Percentiles rank a stretch among this genome's conserved stretches.
Conservation (phyloP, 345 rosid genomes). For the Bruguiera sexangula region DNA sequence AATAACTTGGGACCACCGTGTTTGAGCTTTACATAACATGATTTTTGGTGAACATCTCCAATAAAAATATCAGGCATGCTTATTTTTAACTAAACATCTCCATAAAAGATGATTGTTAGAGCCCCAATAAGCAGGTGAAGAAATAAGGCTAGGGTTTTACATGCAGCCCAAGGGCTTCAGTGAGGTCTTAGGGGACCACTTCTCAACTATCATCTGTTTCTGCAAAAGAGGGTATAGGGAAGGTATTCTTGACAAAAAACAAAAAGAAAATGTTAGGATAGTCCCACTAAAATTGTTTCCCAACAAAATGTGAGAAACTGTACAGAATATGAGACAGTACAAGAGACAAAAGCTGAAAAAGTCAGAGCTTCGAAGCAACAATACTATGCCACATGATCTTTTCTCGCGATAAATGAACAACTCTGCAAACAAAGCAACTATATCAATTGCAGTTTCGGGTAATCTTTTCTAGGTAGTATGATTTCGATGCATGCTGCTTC, state of each 20-base stretch:
- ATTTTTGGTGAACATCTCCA: constrained; percentile 46
- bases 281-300: constrained; percentile 40
- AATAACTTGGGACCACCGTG: constrained; percentile 52
- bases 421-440: constrained; percentile 18
- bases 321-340: constrained; percentile 16
- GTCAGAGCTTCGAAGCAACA: constrained; percentile 25
- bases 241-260: constrained; percentile 4
- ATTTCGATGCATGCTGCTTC: constrained; percentile 37
- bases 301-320: constrained; percentile 15
- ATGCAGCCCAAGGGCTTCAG: constrained; percentile 32
- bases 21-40: constrained; percentile 54
- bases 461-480: constrained; percentile 28
- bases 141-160: constrained; percentile 28
- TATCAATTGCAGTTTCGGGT: constrained; percentile 30
- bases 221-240: constrained; percentile 20
- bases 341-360: constrained; percentile 40
- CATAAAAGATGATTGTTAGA: constrained; percentile 26
- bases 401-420: constrained; percentile 2
- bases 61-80: constrained; percentile 59
- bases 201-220: constrained; percentile 49
- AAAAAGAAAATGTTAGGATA: constrained; percentile 11
- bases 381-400: neutral
- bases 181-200: constrained; percentile 58
- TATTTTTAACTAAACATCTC: constrained; percentile 26
- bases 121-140: constrained; percentile 18